These are phyloP conservation scores for Sphaerulina populicola DNA, from an alignment of 2,329 filamentous ascomycete species.

Conservation along the genomic window DNA sequence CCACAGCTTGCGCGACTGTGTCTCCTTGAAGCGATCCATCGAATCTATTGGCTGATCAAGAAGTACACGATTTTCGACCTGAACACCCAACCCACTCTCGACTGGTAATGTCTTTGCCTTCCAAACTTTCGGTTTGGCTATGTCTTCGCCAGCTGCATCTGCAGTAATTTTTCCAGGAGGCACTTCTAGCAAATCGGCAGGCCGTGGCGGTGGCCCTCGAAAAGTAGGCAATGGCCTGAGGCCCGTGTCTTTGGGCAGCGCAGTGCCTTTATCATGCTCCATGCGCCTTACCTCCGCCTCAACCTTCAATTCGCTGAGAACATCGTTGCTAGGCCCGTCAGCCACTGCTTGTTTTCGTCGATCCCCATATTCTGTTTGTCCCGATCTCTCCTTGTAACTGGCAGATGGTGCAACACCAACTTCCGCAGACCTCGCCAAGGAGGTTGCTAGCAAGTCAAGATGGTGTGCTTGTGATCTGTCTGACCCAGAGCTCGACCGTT, in stretches of 20 bases:
- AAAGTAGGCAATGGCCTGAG: constrained; percentile 10
- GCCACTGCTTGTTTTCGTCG: neutral
- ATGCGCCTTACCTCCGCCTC: neutral
- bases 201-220: neutral
- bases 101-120: constrained; percentile 15
- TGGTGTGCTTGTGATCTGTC: neutral
- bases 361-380: neutral
- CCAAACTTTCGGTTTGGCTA: constrained; percentile 3
- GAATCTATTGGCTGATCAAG: neutral
- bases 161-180: neutral
- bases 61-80: neutral
- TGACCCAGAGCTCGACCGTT: neutral
- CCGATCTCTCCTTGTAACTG: neutral
- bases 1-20: neutral
- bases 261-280: neutral
- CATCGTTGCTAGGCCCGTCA: neutral
- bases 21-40: constrained; percentile 1
- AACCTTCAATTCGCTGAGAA: neutral
- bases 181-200: neutral
- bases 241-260: neutral
- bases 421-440: neutral
- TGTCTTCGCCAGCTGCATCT: neutral
- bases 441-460: neutral
- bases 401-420: neutral
- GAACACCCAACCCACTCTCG: constrained; percentile 8